Base-by-base conservation (phyloP, 2,329 filamentous ascomycete species). In the Graphiopsis chlorocephala region DNA sequence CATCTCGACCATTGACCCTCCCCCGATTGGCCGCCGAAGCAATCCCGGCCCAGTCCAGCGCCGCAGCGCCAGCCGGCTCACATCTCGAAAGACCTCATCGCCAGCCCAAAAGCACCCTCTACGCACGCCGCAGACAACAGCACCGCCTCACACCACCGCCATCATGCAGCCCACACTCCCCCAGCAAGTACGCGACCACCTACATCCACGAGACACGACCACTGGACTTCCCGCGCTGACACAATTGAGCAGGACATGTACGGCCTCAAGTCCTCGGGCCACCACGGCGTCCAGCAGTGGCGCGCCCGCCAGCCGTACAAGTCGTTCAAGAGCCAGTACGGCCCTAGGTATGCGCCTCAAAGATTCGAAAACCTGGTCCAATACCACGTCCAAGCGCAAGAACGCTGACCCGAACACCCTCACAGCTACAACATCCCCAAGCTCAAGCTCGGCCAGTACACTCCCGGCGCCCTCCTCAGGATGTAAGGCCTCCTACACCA, bases 251-350 rank as follows among this genome's bases (percentile, higher is more conserved):
- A 71, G 70, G 68, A 68, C 63, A 50, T 66, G n/a, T 72, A 69
- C 67, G 71, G 71, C 61, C 67, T 68, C 61, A 61, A 67, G 47
- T 66, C 63, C 52, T 68, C 69, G 28, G 70, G 69, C 63, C 63
- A 65, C 56, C 61, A 67, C 57, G 74, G 72, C 60, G 65, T 75
- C 52, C 71, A 74, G 67, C 75, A 75, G 42, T 77, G 72, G 74
- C 63, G 72, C 33, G 68, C 70, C 67, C 74, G 79, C 25, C 74
- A 73, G 63, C 71, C 72, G 35, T 81, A 82, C 76, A 76, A 81
- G 73, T 79, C 82, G 67, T 86, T 84, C 77, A 77, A 80, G 76
- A 85, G 83, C 74, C 82, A 82, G 64, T 86, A 83, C 73, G 85
- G 83, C 63, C 85, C 85, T 67, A 81, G 84, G 85, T 88, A 81